Evolutionary conservation across 495 filamentous ascomycete genomes (phyloP).

Genomic region (Sabuloglossum arenarium): DNA sequence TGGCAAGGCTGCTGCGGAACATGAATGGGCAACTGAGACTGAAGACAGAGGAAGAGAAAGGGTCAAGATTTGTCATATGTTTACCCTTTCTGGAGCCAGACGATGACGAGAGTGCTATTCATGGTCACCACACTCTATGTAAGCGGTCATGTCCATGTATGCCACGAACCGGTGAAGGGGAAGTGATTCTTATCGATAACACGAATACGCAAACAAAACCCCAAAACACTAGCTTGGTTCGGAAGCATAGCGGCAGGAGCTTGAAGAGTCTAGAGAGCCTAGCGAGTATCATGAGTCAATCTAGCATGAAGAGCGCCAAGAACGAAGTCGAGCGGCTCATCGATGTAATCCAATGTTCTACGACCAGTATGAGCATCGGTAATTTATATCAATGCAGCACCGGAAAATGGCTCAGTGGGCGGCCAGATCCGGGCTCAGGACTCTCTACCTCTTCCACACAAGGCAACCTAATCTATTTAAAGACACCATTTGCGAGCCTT

Average conservation of each 20-base stretch:
- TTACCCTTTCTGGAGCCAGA: slow-evolving; percentile 42
- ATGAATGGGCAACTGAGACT: slow-evolving; percentile 80
- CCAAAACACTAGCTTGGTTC: slow-evolving; percentile 6
- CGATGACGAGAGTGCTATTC: neutral
- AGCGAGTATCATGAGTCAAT: slow-evolving; percentile 30
- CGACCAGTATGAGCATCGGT: slow-evolving; percentile 10
- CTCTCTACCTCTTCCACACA: neutral
- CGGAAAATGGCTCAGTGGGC: neutral
- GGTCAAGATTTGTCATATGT: slow-evolving; percentile 60
- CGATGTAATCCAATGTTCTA: slow-evolving; percentile 47
- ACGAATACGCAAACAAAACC: slow-evolving; percentile 7
- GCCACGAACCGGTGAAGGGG: slow-evolving; percentile 14
- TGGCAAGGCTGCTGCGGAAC: slow-evolving; percentile 63
- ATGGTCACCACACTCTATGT: neutral
- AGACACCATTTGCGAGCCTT: too few relatives aligned
- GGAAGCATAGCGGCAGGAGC: slow-evolving; percentile 5
- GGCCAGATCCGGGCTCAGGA: too few relatives aligned
- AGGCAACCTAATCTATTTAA: neutral
- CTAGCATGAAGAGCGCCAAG: slow-evolving; percentile 27
- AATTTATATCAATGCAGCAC: neutral
- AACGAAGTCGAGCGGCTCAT: slow-evolving; percentile 61
- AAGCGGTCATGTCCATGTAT: neutral
- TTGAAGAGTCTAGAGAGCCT: slow-evolving; percentile 19
- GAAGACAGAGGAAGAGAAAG: slow-evolving; percentile 70
- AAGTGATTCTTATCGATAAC: slow-evolving; percentile 35